Evolutionary conservation across 164 flowering plant species (phyloP).

Genomic region (Dillenia turbinata): DNA sequence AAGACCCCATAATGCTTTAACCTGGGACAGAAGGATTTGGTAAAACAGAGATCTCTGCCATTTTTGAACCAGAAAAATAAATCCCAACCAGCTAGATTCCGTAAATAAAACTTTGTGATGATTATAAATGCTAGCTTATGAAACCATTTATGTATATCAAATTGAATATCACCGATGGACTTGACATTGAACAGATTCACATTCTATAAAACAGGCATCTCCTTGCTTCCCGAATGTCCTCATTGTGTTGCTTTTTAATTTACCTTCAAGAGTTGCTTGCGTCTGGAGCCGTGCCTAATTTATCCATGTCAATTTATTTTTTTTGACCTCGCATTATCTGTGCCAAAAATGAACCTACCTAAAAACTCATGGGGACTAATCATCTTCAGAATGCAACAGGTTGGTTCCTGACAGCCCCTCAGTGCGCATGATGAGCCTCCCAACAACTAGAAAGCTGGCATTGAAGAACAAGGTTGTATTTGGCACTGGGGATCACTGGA

Average conservation of each 20-base stretch:
- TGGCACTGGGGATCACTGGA: constrained; percentile 86
- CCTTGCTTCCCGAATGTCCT: background rate
- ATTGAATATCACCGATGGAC: too few relatives aligned
- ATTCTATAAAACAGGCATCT: too few relatives aligned
- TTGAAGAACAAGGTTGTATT: constrained; percentile 76
- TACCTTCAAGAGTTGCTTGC: background rate
- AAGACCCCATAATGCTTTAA: too few relatives aligned
- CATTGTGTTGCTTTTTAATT: background rate
- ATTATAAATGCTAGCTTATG: too few relatives aligned
- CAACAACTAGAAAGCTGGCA: constrained; percentile 84
- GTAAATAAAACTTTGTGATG: too few relatives aligned
- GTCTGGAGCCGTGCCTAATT: background rate
- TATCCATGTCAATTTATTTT: background rate
- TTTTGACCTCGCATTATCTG: background rate
- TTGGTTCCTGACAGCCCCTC: constrained; percentile 76
- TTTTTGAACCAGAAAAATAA: too few relatives aligned
- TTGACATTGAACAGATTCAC: too few relatives aligned
- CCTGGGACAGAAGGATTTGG: too few relatives aligned
- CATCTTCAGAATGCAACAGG: constrained; percentile 31
- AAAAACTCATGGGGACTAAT: background rate
- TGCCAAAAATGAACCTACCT: background rate
- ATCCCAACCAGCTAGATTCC: too few relatives aligned
- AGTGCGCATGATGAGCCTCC: constrained; percentile 61
- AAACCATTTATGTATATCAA: too few relatives aligned
- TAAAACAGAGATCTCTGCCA: too few relatives aligned